Percentiles rank a stretch among this genome's conserved stretches.
These are phyloP conservation scores for Tetrapisispora namnaoensis DNA, from an alignment of 805 yeast genomes.

Conservation along the genomic window DNA sequence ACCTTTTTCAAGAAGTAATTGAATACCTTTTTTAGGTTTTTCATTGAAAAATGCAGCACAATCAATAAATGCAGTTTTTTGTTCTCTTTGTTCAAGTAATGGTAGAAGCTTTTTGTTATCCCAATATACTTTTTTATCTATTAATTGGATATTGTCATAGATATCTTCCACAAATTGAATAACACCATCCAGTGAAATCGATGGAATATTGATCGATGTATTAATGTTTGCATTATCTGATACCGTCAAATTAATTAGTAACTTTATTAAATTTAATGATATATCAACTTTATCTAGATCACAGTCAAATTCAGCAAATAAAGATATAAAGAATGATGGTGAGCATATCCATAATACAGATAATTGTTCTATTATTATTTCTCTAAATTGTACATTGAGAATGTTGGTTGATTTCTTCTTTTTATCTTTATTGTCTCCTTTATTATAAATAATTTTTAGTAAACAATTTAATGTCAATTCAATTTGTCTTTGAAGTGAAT, in stretches of 20 bases:
- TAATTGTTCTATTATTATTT: constrained; percentile 72
- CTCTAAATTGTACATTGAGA: constrained; percentile 37
- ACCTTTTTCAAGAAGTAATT: constrained; percentile 50
- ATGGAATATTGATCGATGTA: constrained; percentile 84
- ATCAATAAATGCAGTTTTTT: constrained; percentile 65
- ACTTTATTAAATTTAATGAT: constrained; percentile 53
- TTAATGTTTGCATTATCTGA: constrained; percentile 67
- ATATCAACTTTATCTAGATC: constrained; percentile 79
- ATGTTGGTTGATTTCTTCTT: background rate
- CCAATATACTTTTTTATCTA: constrained; percentile 17
- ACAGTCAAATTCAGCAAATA: constrained; percentile 83
- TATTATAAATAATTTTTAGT: constrained; percentile 39
- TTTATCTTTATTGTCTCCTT: constrained; percentile 5
- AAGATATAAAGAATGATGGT: constrained; percentile 62
- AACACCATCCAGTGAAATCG: constrained; percentile 83
- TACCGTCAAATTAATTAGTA: constrained; percentile 65
- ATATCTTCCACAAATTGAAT: constrained; percentile 59
- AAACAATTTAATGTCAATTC: constrained; percentile 59
- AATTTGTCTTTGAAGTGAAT: constrained; percentile 61
- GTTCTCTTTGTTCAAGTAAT: constrained; percentile 28
- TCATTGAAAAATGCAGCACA: constrained; percentile 71
- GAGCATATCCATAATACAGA: constrained; percentile 76
- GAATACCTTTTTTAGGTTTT: constrained; percentile 68
- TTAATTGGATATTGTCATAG: constrained; percentile 34
- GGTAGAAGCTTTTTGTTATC: constrained; percentile 16